phyloP scores from a whole-genome alignment of 192 early-diverging fungal genomes.

The Anaeromyces robustus region DNA sequence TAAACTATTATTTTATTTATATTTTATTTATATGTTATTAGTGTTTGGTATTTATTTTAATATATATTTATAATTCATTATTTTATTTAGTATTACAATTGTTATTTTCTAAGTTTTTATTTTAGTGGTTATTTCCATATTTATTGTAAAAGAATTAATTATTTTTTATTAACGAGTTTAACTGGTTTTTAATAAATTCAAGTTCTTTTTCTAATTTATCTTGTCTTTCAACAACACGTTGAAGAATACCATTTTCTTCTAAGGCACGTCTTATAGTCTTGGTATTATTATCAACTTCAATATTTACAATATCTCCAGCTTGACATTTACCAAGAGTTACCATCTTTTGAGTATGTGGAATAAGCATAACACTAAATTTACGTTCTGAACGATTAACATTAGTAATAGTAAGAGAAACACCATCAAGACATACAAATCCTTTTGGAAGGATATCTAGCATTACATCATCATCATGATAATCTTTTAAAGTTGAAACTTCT shows the following conservation, averaged over 20 bases:
- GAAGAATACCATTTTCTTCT: neutral
- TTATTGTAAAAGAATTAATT: no score
- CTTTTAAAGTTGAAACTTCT: neutral
- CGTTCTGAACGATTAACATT: constrained; percentile 59
- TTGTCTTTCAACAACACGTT: neutral
- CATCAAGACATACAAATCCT: constrained; percentile 86
- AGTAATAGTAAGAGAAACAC: constrained; percentile 86
- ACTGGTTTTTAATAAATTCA: no score
- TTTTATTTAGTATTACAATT: no score
- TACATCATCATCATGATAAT: constrained; percentile 23
- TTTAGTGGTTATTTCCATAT: no score
- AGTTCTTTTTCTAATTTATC: neutral
- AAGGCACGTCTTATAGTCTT: neutral
- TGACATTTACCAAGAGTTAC: constrained; percentile 64
- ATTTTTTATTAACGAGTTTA: no score
- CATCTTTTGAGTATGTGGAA: constrained; percentile 75
- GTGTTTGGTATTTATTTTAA: no score
- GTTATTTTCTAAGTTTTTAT: no score
- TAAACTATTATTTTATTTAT: no score
- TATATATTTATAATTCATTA: no score
- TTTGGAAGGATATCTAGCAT: constrained; percentile 84
- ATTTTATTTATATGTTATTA: no score
- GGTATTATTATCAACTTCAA: constrained; percentile 71
- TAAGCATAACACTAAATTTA: constrained; percentile 87
- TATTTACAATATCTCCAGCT: constrained; percentile 64